Evolutionary conservation across 306 rosid species (phyloP), one percentile per base, ranked within the genome.

Genomic region (Oxytropis ochrocephala): DNA sequence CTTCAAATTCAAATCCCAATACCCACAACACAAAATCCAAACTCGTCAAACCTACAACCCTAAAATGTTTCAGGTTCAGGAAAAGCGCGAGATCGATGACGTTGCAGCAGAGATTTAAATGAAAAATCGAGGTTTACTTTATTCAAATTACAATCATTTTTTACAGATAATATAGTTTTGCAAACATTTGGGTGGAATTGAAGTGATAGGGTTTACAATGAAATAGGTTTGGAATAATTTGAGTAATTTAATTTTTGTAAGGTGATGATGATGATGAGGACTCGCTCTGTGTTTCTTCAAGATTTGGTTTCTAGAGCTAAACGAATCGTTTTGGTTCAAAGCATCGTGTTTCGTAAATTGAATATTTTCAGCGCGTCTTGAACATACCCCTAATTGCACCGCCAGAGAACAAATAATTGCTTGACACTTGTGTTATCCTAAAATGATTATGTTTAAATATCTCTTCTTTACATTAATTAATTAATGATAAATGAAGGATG

Each of bases 361-460:
- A 76, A 69, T 57, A 4, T 69, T 76, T 59, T 69, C 70, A 76
- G 80, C 80, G 75, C 75, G 21, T 55, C 27, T 55, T 39, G 18
- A 7, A 55, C 41, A 29, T 24, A 32, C 19, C 13, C 16, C 10
- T 10, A 21, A 57, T 57, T 57, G 21, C 64, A 57, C 27, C 27
- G 64, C 64, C 19, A 13, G 43, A 5, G 10, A 7, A 6, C 64
- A 6, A 57, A 57, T 57, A 14, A 29, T 57, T 57, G 18, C 35
- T 54, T 27, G 4, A 10, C 47, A 11, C 13, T 41, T 41, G 47
- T 41, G 11, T 41, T 41, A 0, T 24, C 3, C 3, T 13, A 41
- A 10, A 41, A 41, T 41, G 2, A 41, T 41, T 41, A 7, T 3
- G 29, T 24, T 24, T 24, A 24, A 2, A 2, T 1, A 21, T 21